Conservation (phyloP, 2,329 filamentous ascomycete genomes). For the Metarhizium rileyi region DNA sequence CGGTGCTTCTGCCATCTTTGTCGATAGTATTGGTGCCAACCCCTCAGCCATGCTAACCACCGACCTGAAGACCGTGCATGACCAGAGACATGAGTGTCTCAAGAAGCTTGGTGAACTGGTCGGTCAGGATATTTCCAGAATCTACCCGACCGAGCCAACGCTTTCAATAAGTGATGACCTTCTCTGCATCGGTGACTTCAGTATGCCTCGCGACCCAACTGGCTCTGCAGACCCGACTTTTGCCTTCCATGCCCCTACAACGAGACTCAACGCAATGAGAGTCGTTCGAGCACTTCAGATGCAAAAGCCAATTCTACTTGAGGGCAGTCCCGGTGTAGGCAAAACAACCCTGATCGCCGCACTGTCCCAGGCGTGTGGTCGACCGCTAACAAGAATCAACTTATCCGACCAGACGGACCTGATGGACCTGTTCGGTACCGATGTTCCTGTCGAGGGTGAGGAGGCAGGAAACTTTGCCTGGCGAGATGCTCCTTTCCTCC, state of each 20-base stretch:
- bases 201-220: constrained; percentile 43
- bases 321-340: constrained; percentile 95
- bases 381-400: constrained; percentile 85
- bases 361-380: constrained; percentile 68
- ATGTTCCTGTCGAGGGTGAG: constrained; percentile 90
- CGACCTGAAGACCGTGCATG: constrained; percentile 56
- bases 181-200: constrained; percentile 67
- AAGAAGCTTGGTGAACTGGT: constrained; percentile 61
- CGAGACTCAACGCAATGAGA: constrained; percentile 80
- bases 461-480: constrained; percentile 86
- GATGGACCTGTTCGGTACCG: constrained; percentile 94
- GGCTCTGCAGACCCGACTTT: constrained; percentile 24
- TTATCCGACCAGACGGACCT: constrained; percentile 95
- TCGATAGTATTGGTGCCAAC: constrained; percentile 91
- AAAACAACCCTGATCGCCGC: constrained; percentile 92
- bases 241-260: constrained; percentile 82
- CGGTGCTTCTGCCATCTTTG: constrained; percentile 88
- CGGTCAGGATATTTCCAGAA: constrained; percentile 45
- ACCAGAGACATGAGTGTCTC: constrained; percentile 66
- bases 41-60: constrained; percentile 78
- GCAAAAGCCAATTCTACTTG: constrained; percentile 81
- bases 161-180: constrained; percentile 41
- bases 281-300: constrained; percentile 83
- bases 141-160: constrained; percentile 56
- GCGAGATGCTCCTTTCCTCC: constrained; percentile 90